Percentiles rank a stretch among this genome's conserved stretches.
Evolutionary conservation across 495 filamentous ascomycete genomes (phyloP).

Genomic region (Neurospora sp.): DNA sequence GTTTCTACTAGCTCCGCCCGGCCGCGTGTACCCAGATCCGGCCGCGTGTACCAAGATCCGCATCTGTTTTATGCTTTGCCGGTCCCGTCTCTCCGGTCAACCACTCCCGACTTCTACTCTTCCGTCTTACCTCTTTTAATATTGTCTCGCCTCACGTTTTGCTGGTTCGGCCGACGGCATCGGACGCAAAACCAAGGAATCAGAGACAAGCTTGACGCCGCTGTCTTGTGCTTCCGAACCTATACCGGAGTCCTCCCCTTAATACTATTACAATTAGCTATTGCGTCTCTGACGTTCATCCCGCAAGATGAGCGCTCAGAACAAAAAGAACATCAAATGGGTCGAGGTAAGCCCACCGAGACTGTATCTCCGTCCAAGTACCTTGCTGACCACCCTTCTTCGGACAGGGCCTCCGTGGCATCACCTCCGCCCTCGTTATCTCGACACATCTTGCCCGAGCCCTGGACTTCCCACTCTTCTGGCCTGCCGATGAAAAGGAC

Average conservation of each 20-base stretch:
- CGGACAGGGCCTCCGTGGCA: constrained; percentile 48
- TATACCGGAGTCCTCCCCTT: neutral
- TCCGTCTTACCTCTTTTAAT: neutral
- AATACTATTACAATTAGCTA: neutral
- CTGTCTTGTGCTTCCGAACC: neutral
- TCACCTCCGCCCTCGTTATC: constrained; percentile 56
- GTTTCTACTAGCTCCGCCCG: neutral
- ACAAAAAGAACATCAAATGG: constrained; percentile 27
- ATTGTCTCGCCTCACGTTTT: neutral
- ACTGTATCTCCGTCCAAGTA: neutral
- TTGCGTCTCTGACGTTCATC: neutral
- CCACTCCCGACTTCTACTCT: neutral
- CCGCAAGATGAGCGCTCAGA: constrained; percentile 13
- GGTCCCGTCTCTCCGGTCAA: neutral
- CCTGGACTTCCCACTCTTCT: constrained; percentile 47
- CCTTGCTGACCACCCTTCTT: neutral
- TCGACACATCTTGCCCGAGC: constrained; percentile 52
- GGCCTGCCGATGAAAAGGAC: constrained; percentile 39
- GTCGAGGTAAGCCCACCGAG: constrained; percentile 16
- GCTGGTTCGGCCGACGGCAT: neutral
- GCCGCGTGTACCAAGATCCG: neutral
- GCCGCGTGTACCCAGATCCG: neutral
- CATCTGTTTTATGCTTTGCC: neutral
- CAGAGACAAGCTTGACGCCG: neutral
- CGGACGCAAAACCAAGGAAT: neutral